These are phyloP conservation scores for Apiotrichum siamense DNA, from an alignment of 1,284 basidiomycete genomes.

Conservation along the genomic window DNA sequence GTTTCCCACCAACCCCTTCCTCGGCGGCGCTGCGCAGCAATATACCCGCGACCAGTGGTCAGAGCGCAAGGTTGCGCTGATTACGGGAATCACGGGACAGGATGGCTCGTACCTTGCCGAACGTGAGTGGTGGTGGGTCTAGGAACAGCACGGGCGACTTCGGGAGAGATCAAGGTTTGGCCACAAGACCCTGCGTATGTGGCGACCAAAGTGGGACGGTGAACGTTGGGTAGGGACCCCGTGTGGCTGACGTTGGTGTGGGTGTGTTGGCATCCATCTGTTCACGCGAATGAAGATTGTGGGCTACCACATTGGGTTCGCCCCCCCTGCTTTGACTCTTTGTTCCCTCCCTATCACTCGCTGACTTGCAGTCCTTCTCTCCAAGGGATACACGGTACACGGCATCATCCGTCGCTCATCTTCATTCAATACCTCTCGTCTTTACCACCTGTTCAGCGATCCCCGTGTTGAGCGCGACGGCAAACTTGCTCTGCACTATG, in stretches of 20 bases:
- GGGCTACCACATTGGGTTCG: too few species aligned
- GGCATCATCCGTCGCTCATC: constrained; percentile 89
- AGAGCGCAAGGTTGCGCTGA: constrained; percentile 79
- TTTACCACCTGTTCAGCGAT: constrained; percentile 83
- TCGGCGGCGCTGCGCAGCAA: constrained; percentile 1
- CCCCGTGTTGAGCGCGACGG: constrained; percentile 57
- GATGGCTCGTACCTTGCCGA: constrained; percentile 19
- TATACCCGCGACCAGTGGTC: constrained; percentile 61
- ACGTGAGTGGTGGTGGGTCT: too few species aligned
- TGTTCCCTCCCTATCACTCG: too few species aligned
- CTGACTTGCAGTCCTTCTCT: constrained; percentile 61
- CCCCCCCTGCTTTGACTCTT: too few species aligned
- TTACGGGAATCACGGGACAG: constrained; percentile 83
- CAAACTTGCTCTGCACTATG: constrained; percentile 75
- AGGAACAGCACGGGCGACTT: too few species aligned
- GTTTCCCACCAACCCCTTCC: not conserved
- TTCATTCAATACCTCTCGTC: constrained; percentile 85
- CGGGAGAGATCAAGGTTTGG: too few species aligned
- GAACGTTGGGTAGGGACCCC: too few species aligned
- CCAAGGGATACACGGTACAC: constrained; percentile 85
- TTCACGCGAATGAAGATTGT: too few species aligned
- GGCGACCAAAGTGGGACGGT: too few species aligned
- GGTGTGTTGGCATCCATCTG: not conserved
- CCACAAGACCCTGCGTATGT: too few species aligned
- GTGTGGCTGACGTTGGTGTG: too few species aligned